Conservation (phyloP, 352 stramenopile species). For the Globisporangium barbulae region DNA sequence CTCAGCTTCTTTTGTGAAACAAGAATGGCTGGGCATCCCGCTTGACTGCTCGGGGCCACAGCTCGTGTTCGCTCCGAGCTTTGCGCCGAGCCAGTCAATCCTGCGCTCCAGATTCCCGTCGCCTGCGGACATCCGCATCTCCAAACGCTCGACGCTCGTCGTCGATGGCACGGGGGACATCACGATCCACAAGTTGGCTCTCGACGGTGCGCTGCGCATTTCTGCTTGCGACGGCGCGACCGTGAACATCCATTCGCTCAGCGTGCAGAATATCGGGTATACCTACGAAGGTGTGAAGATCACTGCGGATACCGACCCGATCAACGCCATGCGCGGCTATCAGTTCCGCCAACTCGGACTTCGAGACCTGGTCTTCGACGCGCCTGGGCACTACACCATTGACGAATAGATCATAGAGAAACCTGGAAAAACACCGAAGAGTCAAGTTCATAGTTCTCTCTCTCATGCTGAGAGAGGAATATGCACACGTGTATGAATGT, state of each 20-base stretch:
- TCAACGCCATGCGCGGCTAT: constrained; percentile 64
- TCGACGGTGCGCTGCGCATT: constrained; percentile 57
- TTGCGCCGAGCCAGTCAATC: constrained; percentile 30
- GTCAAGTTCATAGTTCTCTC: neutral
- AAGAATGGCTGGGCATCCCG: constrained; percentile 50
- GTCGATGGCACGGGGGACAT: constrained; percentile 35
- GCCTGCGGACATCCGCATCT: constrained; percentile 30
- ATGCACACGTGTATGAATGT: constrained; percentile 7
- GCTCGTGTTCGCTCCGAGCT: constrained; percentile 38
- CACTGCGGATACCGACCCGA: constrained; percentile 19
- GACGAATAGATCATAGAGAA: constrained; percentile 20
- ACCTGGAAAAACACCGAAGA: neutral
- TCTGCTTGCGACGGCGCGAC: constrained; percentile 35
- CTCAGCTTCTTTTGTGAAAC: constrained; percentile 11
- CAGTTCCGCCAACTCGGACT: constrained; percentile 31
- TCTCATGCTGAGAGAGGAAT: neutral
- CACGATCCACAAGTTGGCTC: constrained; percentile 31
- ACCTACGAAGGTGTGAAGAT: constrained; percentile 31
- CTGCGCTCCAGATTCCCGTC: constrained; percentile 32
- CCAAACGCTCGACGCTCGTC: constrained; percentile 50
- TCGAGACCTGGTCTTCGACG: constrained; percentile 42
- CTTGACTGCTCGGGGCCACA: constrained; percentile 41
- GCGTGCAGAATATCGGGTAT: constrained; percentile 45
- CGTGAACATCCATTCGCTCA: constrained; percentile 39
- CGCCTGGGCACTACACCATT: constrained; percentile 46